Evolutionary conservation across 2,329 filamentous ascomycete species (phyloP).

Genomic region (Stromatinia cepivora): DNA sequence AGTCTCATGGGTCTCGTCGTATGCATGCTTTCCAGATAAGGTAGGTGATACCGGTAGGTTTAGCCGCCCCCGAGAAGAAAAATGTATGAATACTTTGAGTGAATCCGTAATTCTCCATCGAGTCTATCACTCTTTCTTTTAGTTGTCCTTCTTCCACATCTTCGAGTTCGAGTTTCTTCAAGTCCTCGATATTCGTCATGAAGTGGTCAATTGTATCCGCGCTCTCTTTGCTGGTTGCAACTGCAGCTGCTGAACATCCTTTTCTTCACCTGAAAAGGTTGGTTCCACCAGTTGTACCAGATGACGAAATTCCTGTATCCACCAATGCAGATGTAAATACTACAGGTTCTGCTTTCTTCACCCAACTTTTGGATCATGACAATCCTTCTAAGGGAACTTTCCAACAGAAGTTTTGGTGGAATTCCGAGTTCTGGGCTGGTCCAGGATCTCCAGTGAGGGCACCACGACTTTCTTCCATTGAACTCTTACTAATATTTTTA

Average conservation of each 20-base stretch:
- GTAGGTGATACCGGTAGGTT: constrained; percentile 20
- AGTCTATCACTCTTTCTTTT: not conserved
- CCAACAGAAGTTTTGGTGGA: constrained; percentile 55
- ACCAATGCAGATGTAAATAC: constrained; percentile 23
- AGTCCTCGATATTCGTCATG: constrained; percentile 27
- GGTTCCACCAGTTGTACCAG: constrained; percentile 32
- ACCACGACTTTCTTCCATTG: constrained; percentile 13
- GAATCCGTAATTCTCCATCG: not conserved
- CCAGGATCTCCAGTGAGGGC: constrained; percentile 52
- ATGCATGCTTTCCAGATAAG: constrained; percentile 20
- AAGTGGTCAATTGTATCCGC: constrained; percentile 34
- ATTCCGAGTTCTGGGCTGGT: constrained; percentile 52
- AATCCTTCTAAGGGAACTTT: constrained; percentile 57
- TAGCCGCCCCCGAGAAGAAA: not conserved
- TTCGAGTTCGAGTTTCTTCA: not conserved
- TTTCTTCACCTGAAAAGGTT: constrained; percentile 32
- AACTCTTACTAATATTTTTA: constrained; percentile 28
- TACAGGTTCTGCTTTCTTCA: constrained; percentile 36
- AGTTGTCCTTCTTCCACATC: not conserved
- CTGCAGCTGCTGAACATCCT: constrained; percentile 27
- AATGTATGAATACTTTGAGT: constrained; percentile 7
- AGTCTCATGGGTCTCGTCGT: not conserved
- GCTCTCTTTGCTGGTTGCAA: constrained; percentile 27
- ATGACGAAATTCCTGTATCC: constrained; percentile 26
- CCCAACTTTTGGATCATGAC: constrained; percentile 59